Evolutionary conservation across 352 stramenopile species (phyloP).

Genomic region (Globisporangium acanthophoron): DNA sequence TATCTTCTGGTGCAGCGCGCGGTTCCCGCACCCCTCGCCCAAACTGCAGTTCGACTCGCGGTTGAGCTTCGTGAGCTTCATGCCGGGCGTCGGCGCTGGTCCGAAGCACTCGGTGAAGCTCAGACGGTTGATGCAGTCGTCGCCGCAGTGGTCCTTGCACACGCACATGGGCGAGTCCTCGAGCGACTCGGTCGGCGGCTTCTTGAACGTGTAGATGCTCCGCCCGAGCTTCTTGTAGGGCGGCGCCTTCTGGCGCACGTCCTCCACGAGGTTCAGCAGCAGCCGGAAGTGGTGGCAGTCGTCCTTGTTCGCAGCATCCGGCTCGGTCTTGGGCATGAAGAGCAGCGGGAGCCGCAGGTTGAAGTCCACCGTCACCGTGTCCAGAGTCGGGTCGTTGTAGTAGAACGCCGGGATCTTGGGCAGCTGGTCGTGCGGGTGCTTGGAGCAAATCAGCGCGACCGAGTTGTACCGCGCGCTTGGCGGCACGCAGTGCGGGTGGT

Average conservation of each 20-base stretch:
- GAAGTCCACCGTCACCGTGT: conserved; percentile 72
- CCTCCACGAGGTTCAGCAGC: conserved; percentile 54
- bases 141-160: conserved; percentile 74
- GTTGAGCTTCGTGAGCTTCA: conserved; percentile 68
- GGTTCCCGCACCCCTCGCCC: conserved; percentile 90
- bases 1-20: conserved; percentile 76
- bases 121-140: conserved; percentile 93
- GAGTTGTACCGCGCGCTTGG: conserved; percentile 90
- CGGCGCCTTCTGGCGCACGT: conserved; percentile 67
- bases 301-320: conserved; percentile 30
- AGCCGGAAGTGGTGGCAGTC: conserved; percentile 83
- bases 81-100: conserved; percentile 41
- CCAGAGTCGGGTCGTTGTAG: conserved; percentile 48
- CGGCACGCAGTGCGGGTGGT: conserved; percentile 91
- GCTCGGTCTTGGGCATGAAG: conserved; percentile 66
- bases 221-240: conserved; percentile 68
- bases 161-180: conserved; percentile 77
- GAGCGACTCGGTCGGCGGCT: conserved; percentile 45
- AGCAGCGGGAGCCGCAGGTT: conserved; percentile 75
- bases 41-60: conserved; percentile 89
- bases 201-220: conserved; percentile 88
- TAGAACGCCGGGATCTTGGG: conserved; percentile 74
- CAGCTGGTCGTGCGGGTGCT: conserved; percentile 74
- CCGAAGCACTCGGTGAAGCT: conserved; percentile 92
- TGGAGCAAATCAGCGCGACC: conserved; percentile 87